These are phyloP conservation scores for Podospora conica DNA, from an alignment of 495 filamentous ascomycete genomes.

Conservation along the genomic window DNA sequence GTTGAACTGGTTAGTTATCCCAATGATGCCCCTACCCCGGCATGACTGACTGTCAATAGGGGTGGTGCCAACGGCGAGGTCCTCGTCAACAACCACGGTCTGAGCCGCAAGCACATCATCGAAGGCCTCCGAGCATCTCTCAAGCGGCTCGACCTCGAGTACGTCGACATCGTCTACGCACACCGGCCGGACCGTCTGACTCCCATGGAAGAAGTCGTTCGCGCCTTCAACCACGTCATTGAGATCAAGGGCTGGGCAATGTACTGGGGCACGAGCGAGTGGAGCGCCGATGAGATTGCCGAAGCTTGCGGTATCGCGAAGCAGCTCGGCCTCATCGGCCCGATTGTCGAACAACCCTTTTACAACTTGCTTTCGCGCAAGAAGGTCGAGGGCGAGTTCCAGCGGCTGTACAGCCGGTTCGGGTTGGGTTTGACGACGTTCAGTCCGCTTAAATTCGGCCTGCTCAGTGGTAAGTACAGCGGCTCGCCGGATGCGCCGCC, in stretches of 20 bases:
- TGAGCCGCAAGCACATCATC: conserved; percentile 68
- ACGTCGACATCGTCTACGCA: conserved; percentile 68
- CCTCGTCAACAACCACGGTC: conserved; percentile 45
- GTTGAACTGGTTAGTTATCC: conserved; percentile 47
- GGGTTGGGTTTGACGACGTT: conserved; percentile 64
- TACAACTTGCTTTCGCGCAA: conserved; percentile 53
- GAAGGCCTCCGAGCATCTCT: conserved; percentile 59
- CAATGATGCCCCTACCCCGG: not conserved
- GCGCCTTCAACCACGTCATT: conserved; percentile 69
- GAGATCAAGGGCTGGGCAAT: conserved; percentile 56
- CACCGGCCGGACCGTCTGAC: conserved; percentile 68
- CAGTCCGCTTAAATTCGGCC: conserved; percentile 59
- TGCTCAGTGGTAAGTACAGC: conserved; percentile 76
- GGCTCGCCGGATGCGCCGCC: conserved; percentile 47
- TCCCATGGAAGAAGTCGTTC: conserved; percentile 71
- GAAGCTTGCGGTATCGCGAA: conserved; percentile 51
- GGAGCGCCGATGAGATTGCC: conserved; percentile 50
- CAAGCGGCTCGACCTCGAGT: conserved; percentile 56
- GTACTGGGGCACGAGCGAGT: conserved; percentile 63
- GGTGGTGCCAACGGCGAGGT: conserved; percentile 54
- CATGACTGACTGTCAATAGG: conserved; percentile 12
- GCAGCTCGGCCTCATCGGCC: conserved; percentile 51
- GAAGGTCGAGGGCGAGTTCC: conserved; percentile 58
- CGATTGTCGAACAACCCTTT: conserved; percentile 53
- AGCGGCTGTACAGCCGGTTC: conserved; percentile 54